These are phyloP conservation scores for Blastobotrys raffinosifermentans DNA, from an alignment of 1,139 yeast species.

Conservation along the genomic window DNA sequence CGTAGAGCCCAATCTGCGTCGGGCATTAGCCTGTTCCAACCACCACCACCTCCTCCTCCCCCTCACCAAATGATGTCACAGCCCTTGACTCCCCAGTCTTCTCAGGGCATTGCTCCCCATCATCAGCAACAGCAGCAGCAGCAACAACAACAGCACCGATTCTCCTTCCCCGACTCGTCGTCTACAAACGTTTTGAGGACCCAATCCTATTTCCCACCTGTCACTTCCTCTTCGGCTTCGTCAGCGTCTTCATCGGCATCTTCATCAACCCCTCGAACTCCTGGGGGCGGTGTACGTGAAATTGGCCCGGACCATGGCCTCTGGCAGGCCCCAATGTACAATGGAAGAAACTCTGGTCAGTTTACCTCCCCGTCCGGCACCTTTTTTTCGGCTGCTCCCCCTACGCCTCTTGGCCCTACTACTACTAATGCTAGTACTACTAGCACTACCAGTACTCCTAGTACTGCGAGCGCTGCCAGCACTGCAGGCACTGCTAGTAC, in stretches of 20 bases:
- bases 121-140: constrained; percentile 5
- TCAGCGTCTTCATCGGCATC: constrained; percentile 1
- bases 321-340: no score
- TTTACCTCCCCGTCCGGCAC: no score
- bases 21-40: constrained; percentile 3
- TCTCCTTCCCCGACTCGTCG: constrained; percentile 1
- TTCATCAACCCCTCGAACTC: background rate
- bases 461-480: no score
- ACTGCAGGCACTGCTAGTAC: no score
- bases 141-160: constrained; percentile 2
- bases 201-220: no score
- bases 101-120: constrained; percentile 2
- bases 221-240: constrained; percentile 1
- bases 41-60: constrained; percentile 5
- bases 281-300: background rate
- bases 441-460: no score
- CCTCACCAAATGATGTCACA: constrained; percentile 6
- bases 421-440: no score
- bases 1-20: constrained; percentile 7
- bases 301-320: constrained; percentile 2
- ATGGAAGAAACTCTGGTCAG: no score
- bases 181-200: no score
- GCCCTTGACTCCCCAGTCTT: no score
- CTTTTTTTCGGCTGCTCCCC: no score
- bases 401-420: no score